These are phyloP conservation scores for Penicilliopsis zonata DNA, from an alignment of 495 filamentous ascomycete species.

Conservation along the genomic window DNA sequence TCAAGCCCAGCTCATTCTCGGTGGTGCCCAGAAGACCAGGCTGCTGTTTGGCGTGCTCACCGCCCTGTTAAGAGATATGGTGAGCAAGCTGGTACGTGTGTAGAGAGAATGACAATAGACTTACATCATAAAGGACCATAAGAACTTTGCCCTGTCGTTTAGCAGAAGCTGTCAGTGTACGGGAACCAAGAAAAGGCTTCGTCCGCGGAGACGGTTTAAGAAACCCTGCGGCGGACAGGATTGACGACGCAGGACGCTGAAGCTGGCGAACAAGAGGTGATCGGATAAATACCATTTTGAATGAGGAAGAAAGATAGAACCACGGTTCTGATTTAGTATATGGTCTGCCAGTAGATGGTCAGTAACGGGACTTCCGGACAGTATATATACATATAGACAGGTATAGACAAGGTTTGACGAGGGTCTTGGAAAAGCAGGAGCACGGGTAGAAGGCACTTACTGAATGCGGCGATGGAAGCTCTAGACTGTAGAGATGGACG, in stretches of 20 bases:
- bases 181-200: conserved; percentile 25
- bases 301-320: too few relatives aligned
- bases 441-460: too few relatives aligned
- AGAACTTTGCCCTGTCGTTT: conserved; percentile 60
- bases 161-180: conserved; percentile 44
- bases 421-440: too few relatives aligned
- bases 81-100: conserved; percentile 5
- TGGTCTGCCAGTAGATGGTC: too few relatives aligned
- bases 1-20: conserved; percentile 93
- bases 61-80: conserved; percentile 35
- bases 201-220: conserved; percentile 20
- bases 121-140: conserved; percentile 65
- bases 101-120: conserved; percentile 12
- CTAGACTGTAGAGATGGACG: too few relatives aligned
- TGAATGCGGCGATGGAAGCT: too few relatives aligned
- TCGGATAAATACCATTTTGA: conserved; percentile 62
- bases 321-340: too few relatives aligned
- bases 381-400: too few relatives aligned
- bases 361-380: too few relatives aligned
- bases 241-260: conserved; percentile 44
- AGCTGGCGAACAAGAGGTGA: conserved; percentile 44
- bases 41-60: conserved; percentile 60
- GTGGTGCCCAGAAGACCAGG: conserved; percentile 85
- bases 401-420: too few relatives aligned
- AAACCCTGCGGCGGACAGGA: conserved; percentile 30